A percentile compares a stretch with the other conserved stretches of the same genome.
Evolutionary conservation across 148 eudicot genomes (phyloP).

Genomic region (Nepenthes mirabilis): DNA sequence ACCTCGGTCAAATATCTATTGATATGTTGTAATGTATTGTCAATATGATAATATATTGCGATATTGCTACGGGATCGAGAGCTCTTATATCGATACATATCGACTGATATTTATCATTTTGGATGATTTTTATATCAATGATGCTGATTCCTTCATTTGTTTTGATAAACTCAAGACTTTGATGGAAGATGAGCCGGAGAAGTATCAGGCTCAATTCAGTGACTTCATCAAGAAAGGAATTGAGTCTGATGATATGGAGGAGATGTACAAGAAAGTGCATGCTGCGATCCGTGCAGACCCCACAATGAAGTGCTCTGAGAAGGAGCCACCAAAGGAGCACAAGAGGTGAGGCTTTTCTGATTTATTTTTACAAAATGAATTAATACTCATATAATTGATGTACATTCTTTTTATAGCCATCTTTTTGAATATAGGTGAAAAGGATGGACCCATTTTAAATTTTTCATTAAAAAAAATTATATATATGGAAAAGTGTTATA

Average conservation of each 20-base stretch:
- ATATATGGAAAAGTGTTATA: too few species aligned
- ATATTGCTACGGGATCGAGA: too few species aligned
- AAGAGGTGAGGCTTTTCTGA: constrained; percentile 35
- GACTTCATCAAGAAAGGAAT: constrained; percentile 48
- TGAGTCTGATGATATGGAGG: constrained; percentile 50
- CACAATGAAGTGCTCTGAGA: constrained; percentile 43
- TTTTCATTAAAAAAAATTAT: background rate
- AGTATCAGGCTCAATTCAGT: constrained; percentile 66
- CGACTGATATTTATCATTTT: too few species aligned
- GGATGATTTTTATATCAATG: too few species aligned
- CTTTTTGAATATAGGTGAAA: too few species aligned
- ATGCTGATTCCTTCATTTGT: background rate
- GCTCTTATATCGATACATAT: too few species aligned
- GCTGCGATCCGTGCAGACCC: constrained; percentile 79
- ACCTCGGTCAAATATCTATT: too few species aligned
- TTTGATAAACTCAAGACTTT: constrained; percentile 23
- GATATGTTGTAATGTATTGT: background rate
- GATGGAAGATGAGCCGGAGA: constrained; percentile 84
- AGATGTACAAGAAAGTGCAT: constrained; percentile 70
- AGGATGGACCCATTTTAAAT: background rate
- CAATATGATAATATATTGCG: too few species aligned
- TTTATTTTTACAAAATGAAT: background rate
- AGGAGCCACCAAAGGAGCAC: constrained; percentile 43
- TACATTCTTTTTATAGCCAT: too few species aligned
- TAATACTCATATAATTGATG: too few species aligned